Evolutionary conservation across 2,329 filamentous ascomycete species (phyloP).

Genomic region (Neocucurbitaria cava): DNA sequence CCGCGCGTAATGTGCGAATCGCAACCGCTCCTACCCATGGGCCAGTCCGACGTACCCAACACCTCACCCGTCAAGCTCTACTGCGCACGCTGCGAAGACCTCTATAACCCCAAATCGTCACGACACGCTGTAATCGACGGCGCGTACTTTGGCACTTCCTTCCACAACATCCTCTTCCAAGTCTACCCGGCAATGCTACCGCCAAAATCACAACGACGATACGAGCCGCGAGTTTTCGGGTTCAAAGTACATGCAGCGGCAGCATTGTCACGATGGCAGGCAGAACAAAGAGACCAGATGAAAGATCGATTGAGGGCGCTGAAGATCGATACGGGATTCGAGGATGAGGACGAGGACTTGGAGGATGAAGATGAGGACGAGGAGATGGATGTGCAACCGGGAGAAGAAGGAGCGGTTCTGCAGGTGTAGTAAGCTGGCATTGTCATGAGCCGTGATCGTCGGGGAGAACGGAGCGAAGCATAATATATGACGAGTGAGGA

Average conservation of each 20-base stretch:
- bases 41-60: slow-evolving; percentile 87
- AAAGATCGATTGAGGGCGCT: slow-evolving; percentile 74
- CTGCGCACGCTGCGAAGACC: slow-evolving; percentile 95
- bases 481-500: slow-evolving; percentile 9
- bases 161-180: slow-evolving; percentile 99
- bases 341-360: slow-evolving; percentile 68
- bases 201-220: slow-evolving; percentile 82
- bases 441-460: not conserved
- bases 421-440: slow-evolving; percentile 13
- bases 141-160: slow-evolving; percentile 96
- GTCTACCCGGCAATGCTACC: slow-evolving; percentile 93
- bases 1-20: slow-evolving; percentile 94
- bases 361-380: slow-evolving; percentile 65
- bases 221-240: slow-evolving; percentile 89
- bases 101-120: slow-evolving; percentile 98
- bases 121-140: slow-evolving; percentile 95
- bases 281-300: slow-evolving; percentile 80
- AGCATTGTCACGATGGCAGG: slow-evolving; percentile 90
- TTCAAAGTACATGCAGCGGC: slow-evolving; percentile 94
- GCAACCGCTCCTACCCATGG: slow-evolving; percentile 93
- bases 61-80: slow-evolving; percentile 94
- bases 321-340: slow-evolving; percentile 78
- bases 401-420: slow-evolving; percentile 34
- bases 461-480: not conserved
- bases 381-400: slow-evolving; percentile 45